Conservation (phyloP, 2,329 filamentous ascomycete genomes). For the Fusarium sp. region DNA sequence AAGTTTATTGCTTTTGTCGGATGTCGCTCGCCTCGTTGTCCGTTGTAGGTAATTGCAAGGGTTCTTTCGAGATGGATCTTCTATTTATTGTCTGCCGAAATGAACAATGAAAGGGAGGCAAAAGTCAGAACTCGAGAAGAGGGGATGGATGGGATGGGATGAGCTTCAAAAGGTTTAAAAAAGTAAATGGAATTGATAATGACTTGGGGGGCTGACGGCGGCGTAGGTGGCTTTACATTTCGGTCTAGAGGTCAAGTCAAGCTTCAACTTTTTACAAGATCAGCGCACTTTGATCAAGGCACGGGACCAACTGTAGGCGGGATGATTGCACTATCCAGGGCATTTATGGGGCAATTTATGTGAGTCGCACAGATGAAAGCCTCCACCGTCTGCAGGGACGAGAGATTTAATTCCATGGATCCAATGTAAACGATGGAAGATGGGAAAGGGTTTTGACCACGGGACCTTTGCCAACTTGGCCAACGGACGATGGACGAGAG, state of each 20-base stretch:
- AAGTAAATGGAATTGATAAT: conserved; percentile 18
- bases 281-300: conserved; percentile 42
- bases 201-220: conserved; percentile 29
- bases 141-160: background rate
- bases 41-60: conserved; percentile 19
- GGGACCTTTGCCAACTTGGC: conserved; percentile 28
- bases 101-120: conserved; percentile 22
- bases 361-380: conserved; percentile 30
- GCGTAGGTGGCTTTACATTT: conserved; percentile 37
- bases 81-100: conserved; percentile 34
- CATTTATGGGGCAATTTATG: conserved; percentile 34
- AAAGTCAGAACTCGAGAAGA: conserved; percentile 17
- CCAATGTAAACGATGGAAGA: background rate
- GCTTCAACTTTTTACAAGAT: conserved; percentile 30
- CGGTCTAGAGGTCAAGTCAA: conserved; percentile 1
- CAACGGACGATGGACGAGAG: conserved; percentile 17
- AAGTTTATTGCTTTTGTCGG: conserved; percentile 31
- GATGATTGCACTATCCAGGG: conserved; percentile 37
- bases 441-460: conserved; percentile 18
- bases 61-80: conserved; percentile 15
- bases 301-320: conserved; percentile 37
- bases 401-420: conserved; percentile 41
- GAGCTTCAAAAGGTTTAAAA: background rate
- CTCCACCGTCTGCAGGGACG: conserved; percentile 28
- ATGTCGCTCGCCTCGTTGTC: conserved; percentile 26